Percentiles rank a stretch among this genome's conserved stretches.
Evolutionary conservation across 371 early-diverging fungal genomes (phyloP).

Genomic region (Paraphysoderma sedebokerense): DNA sequence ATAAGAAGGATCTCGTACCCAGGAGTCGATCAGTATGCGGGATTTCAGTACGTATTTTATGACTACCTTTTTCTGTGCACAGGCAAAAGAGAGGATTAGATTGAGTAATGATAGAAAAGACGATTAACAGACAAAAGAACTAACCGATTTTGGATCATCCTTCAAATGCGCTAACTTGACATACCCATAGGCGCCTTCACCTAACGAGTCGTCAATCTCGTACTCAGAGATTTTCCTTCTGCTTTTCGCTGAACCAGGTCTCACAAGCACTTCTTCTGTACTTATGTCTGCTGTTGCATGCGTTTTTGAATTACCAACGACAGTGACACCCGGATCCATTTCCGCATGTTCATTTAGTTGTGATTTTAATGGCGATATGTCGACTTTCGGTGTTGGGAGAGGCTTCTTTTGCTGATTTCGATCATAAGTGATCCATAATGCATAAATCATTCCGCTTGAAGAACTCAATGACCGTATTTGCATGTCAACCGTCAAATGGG

Average conservation of each 20-base stretch:
- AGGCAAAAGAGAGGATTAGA: background rate
- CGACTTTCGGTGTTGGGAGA: constrained; percentile 10
- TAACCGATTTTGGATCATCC: constrained; percentile 26
- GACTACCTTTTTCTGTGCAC: constrained; percentile 33
- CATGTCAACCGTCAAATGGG: constrained; percentile 36
- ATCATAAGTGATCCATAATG: constrained; percentile 52
- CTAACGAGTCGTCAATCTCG: constrained; percentile 34
- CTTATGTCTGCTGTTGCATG: too few relatives aligned
- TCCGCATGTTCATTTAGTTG: too few relatives aligned
- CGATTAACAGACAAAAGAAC: constrained; percentile 4
- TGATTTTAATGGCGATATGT: too few relatives aligned
- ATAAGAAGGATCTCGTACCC: constrained; percentile 43
- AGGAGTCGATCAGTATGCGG: constrained; percentile 47
- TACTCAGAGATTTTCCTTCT: constrained; percentile 50
- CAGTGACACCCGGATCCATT: background rate
- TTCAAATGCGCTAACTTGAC: constrained; percentile 37
- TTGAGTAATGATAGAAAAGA: background rate
- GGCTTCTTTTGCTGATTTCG: constrained; percentile 13
- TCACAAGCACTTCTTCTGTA: too few relatives aligned
- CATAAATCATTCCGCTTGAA: constrained; percentile 29
- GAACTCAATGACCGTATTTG: constrained; percentile 37
- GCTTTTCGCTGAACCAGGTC: too few relatives aligned
- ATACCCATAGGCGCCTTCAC: constrained; percentile 54
- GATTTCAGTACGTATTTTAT: constrained; percentile 60
- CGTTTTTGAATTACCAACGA: background rate